These are phyloP conservation scores for Psophocarpus tetragonolobus DNA, from an alignment of 306 rosid genomes.

Conservation along the genomic window DNA sequence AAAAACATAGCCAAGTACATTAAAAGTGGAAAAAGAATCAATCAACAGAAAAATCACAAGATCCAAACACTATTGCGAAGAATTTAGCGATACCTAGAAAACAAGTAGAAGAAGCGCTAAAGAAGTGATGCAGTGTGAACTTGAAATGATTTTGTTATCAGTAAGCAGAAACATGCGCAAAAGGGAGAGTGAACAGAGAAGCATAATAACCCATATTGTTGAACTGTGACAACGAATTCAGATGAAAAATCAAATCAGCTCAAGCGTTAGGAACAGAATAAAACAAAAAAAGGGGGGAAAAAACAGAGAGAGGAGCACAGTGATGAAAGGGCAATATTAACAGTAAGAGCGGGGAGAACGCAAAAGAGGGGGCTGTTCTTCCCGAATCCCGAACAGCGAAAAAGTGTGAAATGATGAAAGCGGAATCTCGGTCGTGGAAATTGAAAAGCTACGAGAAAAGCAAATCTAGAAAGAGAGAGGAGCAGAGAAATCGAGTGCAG, in stretches of 20 bases:
- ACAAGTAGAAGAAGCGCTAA: not conserved
- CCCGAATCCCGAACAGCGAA: slow-evolving; percentile 18
- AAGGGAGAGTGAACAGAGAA: not conserved
- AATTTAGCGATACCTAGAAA: slow-evolving; percentile 18
- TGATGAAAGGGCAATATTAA: slow-evolving; percentile 2
- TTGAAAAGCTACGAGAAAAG: slow-evolving; percentile 29
- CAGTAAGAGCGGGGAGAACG: not conserved
- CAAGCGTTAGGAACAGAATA: not conserved
- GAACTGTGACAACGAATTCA: not conserved
- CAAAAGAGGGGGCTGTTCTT: not conserved
- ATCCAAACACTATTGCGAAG: slow-evolving; percentile 31
- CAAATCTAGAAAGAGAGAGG: slow-evolving; percentile 22
- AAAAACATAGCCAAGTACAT: not conserved
- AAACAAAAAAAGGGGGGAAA: not conserved
- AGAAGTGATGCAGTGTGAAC: not conserved
- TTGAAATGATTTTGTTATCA: not conserved
- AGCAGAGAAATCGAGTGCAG: not conserved
- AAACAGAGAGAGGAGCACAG: not conserved
- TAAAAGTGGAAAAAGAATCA: not conserved
- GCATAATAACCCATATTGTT: slow-evolving; percentile 2
- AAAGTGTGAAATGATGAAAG: slow-evolving; percentile 29
- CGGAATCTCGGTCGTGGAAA: slow-evolving; percentile 27
- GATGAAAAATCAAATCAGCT: slow-evolving; percentile 14
- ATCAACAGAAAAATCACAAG: not conserved
- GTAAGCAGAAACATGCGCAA: not conserved